These are phyloP conservation scores for Skeletonema potamos DNA, from an alignment of 108 stramenopile genomes.

Conservation along the genomic window DNA sequence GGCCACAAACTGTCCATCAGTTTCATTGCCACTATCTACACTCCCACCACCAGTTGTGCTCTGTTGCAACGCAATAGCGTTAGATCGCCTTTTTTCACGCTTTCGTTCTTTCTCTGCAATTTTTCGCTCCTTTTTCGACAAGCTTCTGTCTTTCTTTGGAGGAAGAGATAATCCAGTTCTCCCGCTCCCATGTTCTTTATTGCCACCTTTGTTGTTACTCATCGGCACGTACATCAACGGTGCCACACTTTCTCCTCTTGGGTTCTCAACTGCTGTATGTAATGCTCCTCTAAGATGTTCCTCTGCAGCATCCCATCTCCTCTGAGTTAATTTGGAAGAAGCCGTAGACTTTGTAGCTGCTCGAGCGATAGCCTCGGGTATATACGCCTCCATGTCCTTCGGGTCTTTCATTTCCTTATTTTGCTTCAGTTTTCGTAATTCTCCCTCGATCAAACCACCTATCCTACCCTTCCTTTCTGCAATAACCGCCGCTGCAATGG, in stretches of 20 bases:
- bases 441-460: constrained; percentile 50
- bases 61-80: neutral
- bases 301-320: constrained; percentile 81
- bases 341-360: constrained; percentile 12
- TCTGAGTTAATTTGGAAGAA: constrained; percentile 50
- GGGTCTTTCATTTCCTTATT: constrained; percentile 13
- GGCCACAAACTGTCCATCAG: neutral
- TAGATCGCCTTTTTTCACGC: constrained; percentile 31
- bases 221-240: constrained; percentile 21
- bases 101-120: constrained; percentile 33
- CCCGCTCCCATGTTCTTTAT: neutral
- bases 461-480: constrained; percentile 21
- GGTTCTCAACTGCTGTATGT: constrained; percentile 65
- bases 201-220: neutral
- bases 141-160: constrained; percentile 21
- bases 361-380: constrained; percentile 33
- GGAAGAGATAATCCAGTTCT: constrained; percentile 1
- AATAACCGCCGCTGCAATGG: constrained; percentile 71
- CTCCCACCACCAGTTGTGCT: neutral
- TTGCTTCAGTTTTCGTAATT: constrained; percentile 37
- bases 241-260: constrained; percentile 56
- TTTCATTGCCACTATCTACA: constrained; percentile 1
- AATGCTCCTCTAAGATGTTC: constrained; percentile 75
- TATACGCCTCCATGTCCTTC: constrained; percentile 27
- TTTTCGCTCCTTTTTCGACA: constrained; percentile 42